Evolutionary conservation across 305 asterid species (phyloP).

Genomic region (Fraxinus nigra): DNA sequence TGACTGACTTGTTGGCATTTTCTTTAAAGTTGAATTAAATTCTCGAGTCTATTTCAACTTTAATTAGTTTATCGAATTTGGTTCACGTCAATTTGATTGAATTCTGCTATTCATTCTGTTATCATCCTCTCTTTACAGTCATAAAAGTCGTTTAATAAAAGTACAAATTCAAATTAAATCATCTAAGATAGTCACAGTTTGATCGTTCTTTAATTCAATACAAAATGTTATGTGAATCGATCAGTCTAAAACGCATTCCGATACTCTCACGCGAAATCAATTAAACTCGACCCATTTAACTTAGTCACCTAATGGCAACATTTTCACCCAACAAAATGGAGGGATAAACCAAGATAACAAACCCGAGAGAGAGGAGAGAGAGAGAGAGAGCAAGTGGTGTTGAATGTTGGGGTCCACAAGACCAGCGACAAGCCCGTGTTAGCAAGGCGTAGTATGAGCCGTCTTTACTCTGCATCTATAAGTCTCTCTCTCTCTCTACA

Average conservation of each 20-base stretch:
- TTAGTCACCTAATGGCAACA: too few species aligned
- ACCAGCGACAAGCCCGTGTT: constrained; percentile 22
- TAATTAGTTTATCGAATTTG: background rate
- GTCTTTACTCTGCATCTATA: background rate
- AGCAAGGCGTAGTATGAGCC: constrained; percentile 16
- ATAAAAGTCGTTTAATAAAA: too few species aligned
- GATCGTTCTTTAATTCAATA: background rate
- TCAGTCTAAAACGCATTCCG: too few species aligned
- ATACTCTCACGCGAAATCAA: too few species aligned
- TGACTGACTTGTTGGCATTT: too few species aligned
- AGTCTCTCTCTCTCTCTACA: constrained; percentile 7
- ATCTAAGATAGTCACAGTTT: too few species aligned
- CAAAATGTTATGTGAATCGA: background rate
- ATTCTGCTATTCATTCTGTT: too few species aligned
- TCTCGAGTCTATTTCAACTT: too few species aligned
- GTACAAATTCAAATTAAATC: too few species aligned
- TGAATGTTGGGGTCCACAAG: constrained; percentile 25
- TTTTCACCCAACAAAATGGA: background rate
- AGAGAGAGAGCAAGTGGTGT: constrained; percentile 5
- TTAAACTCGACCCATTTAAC: background rate
- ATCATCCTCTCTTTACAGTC: too few species aligned
- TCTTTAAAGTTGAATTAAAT: too few species aligned
- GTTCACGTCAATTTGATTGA: background rate
- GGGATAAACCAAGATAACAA: background rate
- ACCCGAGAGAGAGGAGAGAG: background rate